Percentiles rank a stretch among this genome's conserved stretches.
These are phyloP conservation scores for Gardenia jasminoides DNA, from an alignment of 257 asterid genomes.

Conservation along the genomic window DNA sequence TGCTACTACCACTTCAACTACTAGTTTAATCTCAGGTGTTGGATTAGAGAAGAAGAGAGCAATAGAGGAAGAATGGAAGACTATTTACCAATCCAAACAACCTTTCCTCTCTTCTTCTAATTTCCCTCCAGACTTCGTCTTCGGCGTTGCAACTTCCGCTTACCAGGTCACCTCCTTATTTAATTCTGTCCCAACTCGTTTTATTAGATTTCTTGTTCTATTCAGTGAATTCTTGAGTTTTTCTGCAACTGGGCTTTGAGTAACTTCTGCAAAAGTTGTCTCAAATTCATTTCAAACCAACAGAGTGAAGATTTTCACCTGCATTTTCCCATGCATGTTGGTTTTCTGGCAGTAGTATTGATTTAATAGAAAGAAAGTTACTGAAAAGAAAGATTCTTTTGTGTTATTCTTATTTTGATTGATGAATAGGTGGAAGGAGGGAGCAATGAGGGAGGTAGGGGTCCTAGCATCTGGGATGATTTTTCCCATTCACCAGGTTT, in stretches of 20 bases:
- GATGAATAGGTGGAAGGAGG: constrained; percentile 48
- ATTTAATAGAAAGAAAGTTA: too few relatives aligned
- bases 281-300: too few relatives aligned
- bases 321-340: too few relatives aligned
- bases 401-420: not conserved
- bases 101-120: constrained; percentile 27
- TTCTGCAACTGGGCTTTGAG: too few relatives aligned
- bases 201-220: too few relatives aligned
- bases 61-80: constrained; percentile 47
- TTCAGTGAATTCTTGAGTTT: too few relatives aligned
- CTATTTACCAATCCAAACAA: constrained; percentile 33
- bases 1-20: not conserved
- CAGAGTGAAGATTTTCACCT: too few relatives aligned
- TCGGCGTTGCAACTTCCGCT: constrained; percentile 61
- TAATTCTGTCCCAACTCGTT: too few relatives aligned
- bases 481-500: constrained; percentile 43
- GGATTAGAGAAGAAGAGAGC: constrained; percentile 45
- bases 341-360: too few relatives aligned
- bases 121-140: constrained; percentile 40
- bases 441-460: constrained; percentile 46
- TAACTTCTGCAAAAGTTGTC: too few relatives aligned
- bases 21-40: constrained; percentile 20
- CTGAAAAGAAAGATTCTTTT: not conserved
- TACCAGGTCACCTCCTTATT: constrained; percentile 34
- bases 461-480: constrained; percentile 57